phyloP scores from a whole-genome alignment of 768 basidiomycete genomes.

The Pleurotus tuoliensis region DNA sequence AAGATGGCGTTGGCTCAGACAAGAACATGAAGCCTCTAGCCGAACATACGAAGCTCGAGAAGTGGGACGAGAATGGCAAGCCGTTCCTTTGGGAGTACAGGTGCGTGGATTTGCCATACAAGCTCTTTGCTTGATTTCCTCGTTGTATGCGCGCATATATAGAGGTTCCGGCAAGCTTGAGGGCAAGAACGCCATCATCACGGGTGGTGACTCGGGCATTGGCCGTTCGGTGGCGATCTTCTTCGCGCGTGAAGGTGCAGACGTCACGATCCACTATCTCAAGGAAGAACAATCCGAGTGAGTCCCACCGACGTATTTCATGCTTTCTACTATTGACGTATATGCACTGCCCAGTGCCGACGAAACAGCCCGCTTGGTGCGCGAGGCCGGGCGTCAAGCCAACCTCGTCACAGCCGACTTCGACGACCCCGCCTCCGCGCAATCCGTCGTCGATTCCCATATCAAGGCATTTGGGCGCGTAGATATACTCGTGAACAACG shows the following conservation, averaged over 20 bases:
- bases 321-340: background rate
- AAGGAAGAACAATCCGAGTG: constrained; percentile 49
- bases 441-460: constrained; percentile 45
- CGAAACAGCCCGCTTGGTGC: constrained; percentile 42
- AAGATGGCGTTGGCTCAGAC: constrained; percentile 13
- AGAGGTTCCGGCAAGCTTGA: constrained; percentile 17
- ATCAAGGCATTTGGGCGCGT: constrained; percentile 39
- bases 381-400: constrained; percentile 34
- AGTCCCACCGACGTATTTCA: background rate
- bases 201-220: constrained; percentile 44
- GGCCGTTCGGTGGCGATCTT: constrained; percentile 46
- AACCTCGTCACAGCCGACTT: constrained; percentile 39
- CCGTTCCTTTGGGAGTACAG: constrained; percentile 49
- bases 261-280: constrained; percentile 51
- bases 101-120: constrained; percentile 28
- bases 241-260: constrained; percentile 52
- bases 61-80: constrained; percentile 49
- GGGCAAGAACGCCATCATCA: constrained; percentile 32
- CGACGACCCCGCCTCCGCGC: constrained; percentile 33
- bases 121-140: background rate
- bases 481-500: constrained; percentile 61
- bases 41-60: constrained; percentile 38
- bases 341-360: constrained; percentile 28
- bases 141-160: background rate
- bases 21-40: constrained; percentile 16